A percentile compares a stretch with the other conserved stretches of the same genome.
phyloP scores from a whole-genome alignment of 345 rosid genomes.

The Lagerstroemia speciosa region DNA sequence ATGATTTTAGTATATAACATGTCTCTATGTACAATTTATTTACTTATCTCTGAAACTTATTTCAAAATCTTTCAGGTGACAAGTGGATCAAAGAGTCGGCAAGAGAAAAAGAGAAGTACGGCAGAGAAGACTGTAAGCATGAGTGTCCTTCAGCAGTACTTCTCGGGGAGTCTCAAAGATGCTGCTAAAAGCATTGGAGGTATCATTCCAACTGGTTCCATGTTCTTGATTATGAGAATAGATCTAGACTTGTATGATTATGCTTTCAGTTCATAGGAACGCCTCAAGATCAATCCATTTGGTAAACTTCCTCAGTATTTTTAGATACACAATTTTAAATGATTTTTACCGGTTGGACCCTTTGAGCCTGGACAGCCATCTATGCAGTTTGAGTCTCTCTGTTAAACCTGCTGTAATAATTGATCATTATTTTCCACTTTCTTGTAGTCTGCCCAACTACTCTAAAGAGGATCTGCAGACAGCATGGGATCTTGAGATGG shows the following conservation, averaged over 20 bases:
- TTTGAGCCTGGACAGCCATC: neutral
- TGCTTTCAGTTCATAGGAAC: neutral
- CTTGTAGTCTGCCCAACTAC: constrained; percentile 84
- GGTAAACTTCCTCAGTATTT: neutral
- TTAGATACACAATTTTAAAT: neutral
- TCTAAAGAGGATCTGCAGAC: constrained; percentile 87
- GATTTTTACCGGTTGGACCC: neutral
- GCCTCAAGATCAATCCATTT: neutral
- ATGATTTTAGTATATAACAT: neutral
- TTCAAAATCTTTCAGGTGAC: constrained; percentile 27
- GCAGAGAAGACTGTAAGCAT: constrained; percentile 84
- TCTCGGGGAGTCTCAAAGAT: constrained; percentile 88
- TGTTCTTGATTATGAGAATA: neutral
- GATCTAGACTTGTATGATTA: neutral
- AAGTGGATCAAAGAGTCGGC: constrained; percentile 28
- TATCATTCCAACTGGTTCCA: constrained; percentile 21
- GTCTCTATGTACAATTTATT: neutral
- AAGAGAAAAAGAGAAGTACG: constrained; percentile 62
- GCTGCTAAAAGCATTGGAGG: constrained; percentile 96
- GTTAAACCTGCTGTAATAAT: neutral
- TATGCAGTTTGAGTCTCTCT: neutral
- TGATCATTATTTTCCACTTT: neutral
- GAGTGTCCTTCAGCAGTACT: constrained; percentile 76
- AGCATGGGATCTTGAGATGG: constrained; percentile 90
- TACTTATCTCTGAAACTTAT: neutral